These are phyloP conservation scores for Aspergillus sp. DNA, from an alignment of 2,329 filamentous ascomycete genomes.

Conservation along the genomic window DNA sequence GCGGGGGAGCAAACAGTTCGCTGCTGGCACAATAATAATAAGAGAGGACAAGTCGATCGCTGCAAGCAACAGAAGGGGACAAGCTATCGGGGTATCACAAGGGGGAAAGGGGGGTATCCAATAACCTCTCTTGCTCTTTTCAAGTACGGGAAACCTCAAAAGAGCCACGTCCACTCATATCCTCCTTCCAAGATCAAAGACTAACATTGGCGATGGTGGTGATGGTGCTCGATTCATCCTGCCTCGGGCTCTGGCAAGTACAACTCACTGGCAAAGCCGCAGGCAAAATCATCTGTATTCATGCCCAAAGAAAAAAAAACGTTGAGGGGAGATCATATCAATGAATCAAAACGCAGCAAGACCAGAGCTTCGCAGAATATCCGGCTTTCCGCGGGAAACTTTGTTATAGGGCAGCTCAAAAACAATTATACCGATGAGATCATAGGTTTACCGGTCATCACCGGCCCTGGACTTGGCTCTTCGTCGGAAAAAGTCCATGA, in stretches of 20 bases:
- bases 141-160: slow-evolving; percentile 14
- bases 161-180: slow-evolving; percentile 10
- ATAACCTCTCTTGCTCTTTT: slow-evolving; percentile 27
- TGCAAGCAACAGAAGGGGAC: slow-evolving; percentile 25
- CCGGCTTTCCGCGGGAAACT: too few relatives aligned
- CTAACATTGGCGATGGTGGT: slow-evolving; percentile 1
- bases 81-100: slow-evolving; percentile 32
- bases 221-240: slow-evolving; percentile 6
- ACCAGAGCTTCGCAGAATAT: too few relatives aligned
- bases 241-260: neutral
- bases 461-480: slow-evolving; percentile 64
- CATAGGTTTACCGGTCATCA: slow-evolving; percentile 27
- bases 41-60: slow-evolving; percentile 26
- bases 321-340: slow-evolving; percentile 3
- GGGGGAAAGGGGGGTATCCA: slow-evolving; percentile 20
- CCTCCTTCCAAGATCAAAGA: slow-evolving; percentile 8
- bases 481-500: slow-evolving; percentile 97
- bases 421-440: neutral
- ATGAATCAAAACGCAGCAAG: too few relatives aligned
- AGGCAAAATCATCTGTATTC: neutral
- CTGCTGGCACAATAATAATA: slow-evolving; percentile 13
- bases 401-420: too few relatives aligned
- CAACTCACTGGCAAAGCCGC: too few relatives aligned
- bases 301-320: slow-evolving; percentile 6
- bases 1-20: slow-evolving; percentile 14